Evolutionary conservation across 2,329 filamentous ascomycete species (phyloP).

Genomic region (Claviceps fusiformis): DNA sequence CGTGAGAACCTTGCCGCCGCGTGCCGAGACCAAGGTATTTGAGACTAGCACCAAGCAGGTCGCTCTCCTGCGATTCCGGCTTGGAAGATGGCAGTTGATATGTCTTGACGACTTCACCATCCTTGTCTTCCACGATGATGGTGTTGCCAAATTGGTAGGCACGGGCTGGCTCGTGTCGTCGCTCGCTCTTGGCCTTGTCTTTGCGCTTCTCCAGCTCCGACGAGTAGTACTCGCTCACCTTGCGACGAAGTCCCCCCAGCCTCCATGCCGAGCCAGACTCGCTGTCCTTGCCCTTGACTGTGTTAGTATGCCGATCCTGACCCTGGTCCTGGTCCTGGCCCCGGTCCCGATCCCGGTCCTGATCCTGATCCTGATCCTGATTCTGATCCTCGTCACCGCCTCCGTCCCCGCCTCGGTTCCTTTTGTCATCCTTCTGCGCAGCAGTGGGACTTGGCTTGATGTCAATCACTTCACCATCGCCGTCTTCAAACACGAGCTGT

Average conservation of each 20-base stretch:
- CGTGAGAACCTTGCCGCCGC: conserved; percentile 26
- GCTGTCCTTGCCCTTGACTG: neutral
- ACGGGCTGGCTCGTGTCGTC: conserved; percentile 57
- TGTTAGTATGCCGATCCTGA: neutral
- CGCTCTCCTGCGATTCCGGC: conserved; percentile 24
- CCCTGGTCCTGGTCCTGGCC: conserved; percentile 1
- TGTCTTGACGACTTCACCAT: conserved; percentile 75
- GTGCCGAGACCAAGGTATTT: conserved; percentile 42
- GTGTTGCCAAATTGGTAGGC: conserved; percentile 79
- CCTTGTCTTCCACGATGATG: conserved; percentile 77
- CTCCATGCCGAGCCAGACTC: conserved; percentile 16
- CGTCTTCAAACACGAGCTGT: conserved; percentile 68
- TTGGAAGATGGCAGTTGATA: conserved; percentile 57
- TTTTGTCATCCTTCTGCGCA: neutral
- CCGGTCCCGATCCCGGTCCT: neutral
- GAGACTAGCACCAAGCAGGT: conserved; percentile 29
- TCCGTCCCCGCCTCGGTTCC: neutral
- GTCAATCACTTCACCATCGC: conserved; percentile 72
- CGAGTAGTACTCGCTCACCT: conserved; percentile 37
- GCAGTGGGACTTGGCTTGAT: conserved; percentile 29
- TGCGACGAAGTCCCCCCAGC: conserved; percentile 31
- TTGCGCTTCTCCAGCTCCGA: conserved; percentile 51
- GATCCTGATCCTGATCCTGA: neutral
- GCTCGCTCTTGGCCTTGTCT: conserved; percentile 45
- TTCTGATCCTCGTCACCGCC: neutral